These are phyloP conservation scores for Aspergillus proliferans DNA, from an alignment of 2,329 filamentous ascomycete species.

Conservation along the genomic window DNA sequence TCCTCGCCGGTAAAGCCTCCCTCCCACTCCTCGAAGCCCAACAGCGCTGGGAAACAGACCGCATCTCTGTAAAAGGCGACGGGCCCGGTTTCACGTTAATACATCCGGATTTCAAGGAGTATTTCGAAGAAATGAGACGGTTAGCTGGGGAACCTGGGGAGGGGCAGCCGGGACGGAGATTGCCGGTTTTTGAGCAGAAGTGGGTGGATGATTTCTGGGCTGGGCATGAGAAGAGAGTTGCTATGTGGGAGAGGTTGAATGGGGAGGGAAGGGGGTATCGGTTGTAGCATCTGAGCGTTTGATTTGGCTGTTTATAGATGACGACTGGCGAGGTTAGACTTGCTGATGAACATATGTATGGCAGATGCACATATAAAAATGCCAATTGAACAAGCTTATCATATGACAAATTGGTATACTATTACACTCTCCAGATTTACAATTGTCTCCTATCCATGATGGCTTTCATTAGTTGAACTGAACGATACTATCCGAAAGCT, in stretches of 20 bases:
- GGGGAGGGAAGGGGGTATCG: conserved; percentile 11
- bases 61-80: conserved; percentile 51
- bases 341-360: no score
- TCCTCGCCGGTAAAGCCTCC: conserved; percentile 50
- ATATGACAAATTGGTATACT: no score
- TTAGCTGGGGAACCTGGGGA: conserved; percentile 39
- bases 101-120: conserved; percentile 58
- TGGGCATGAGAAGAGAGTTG: conserved; percentile 51
- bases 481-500: no score
- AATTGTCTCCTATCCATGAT: no score
- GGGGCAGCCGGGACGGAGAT: conserved; percentile 32
- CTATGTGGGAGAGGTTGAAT: conserved; percentile 54
- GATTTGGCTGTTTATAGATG: no score
- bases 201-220: conserved; percentile 45
- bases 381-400: no score
- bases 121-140: conserved; percentile 50
- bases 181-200: conserved; percentile 39
- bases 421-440: no score
- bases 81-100: conserved; percentile 52
- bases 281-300: conserved; percentile 1
- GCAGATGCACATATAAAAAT: no score
- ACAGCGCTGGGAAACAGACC: conserved; percentile 51
- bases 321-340: no score
- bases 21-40: conserved; percentile 48
- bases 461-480: no score